Evolutionary conservation across 2,329 filamentous ascomycete genomes (phyloP).

Genomic region (Phoma sp.): DNA sequence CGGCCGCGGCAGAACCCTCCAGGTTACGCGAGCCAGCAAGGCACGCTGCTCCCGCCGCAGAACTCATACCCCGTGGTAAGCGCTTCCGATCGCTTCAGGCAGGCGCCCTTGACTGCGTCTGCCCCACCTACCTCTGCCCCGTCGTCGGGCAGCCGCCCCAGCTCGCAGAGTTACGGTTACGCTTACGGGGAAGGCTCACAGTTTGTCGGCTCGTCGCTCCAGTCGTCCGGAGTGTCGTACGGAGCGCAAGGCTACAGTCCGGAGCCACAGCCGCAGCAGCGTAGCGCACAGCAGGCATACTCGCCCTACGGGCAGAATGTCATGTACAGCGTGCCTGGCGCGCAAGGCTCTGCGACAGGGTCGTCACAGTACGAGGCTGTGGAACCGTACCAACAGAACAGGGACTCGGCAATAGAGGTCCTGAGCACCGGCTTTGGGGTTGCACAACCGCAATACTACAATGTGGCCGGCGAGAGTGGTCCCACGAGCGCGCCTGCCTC

Average conservation of each 20-base stretch:
- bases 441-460: slow-evolving; percentile 72
- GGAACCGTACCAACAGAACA: slow-evolving; percentile 76
- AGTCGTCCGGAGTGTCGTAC: slow-evolving; percentile 63
- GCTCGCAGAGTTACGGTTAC: slow-evolving; percentile 56
- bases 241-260: slow-evolving; percentile 67
- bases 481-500: slow-evolving; percentile 66
- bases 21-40: slow-evolving; percentile 62
- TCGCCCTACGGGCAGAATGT: slow-evolving; percentile 67
- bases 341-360: slow-evolving; percentile 49
- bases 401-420: slow-evolving; percentile 73
- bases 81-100: slow-evolving; percentile 57
- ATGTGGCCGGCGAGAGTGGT: slow-evolving; percentile 64
- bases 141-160: slow-evolving; percentile 47
- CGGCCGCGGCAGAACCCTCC: slow-evolving; percentile 75
- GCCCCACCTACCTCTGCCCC: slow-evolving; percentile 51
- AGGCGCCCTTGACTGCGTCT: slow-evolving; percentile 52
- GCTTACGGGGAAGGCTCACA: slow-evolving; percentile 60
- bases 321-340: slow-evolving; percentile 73
- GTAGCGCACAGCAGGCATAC: slow-evolving; percentile 56
- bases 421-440: slow-evolving; percentile 71
- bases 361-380: slow-evolving; percentile 75
- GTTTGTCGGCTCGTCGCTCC: slow-evolving; percentile 62
- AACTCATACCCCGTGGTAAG: slow-evolving; percentile 53
- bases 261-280: slow-evolving; percentile 56
- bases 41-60: slow-evolving; percentile 53